phyloP scores from a whole-genome alignment of 768 basidiomycete genomes.

The Russula olivacea region DNA sequence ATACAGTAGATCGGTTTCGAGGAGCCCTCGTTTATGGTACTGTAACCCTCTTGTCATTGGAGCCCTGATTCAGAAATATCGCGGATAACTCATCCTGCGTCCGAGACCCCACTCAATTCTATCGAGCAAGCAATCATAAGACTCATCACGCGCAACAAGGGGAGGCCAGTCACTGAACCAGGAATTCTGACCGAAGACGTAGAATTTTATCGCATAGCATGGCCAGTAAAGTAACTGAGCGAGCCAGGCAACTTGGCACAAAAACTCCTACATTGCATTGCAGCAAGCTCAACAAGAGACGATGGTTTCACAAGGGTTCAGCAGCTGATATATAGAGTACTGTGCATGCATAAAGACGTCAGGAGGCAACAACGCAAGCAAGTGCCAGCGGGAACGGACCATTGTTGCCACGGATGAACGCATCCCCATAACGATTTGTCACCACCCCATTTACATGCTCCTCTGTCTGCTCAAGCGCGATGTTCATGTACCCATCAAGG shows the following conservation, averaged over 20 bases:
- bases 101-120: background rate
- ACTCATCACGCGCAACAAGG: background rate
- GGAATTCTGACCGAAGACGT: background rate
- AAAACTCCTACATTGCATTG: background rate
- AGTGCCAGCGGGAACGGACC: conserved; percentile 39
- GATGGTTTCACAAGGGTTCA: conserved; percentile 12
- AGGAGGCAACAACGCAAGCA: background rate
- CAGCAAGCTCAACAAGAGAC: background rate
- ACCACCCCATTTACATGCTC: conserved; percentile 84
- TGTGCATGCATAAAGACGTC: conserved; percentile 29
- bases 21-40: background rate
- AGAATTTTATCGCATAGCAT: too few relatives aligned
- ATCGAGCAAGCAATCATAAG: background rate
- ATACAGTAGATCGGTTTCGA: background rate
- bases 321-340: conserved; percentile 54
- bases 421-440: conserved; percentile 90
- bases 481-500: conserved; percentile 99
- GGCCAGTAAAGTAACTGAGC: too few relatives aligned
- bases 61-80: background rate
- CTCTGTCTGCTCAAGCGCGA: conserved; percentile 94
- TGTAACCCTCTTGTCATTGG: background rate
- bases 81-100: background rate
- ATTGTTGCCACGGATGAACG: conserved; percentile 93
- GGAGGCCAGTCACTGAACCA: background rate
- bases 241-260: background rate